Evolutionary conservation across 305 asterid genomes (phyloP).

Genomic region (Rubia tinctorum): DNA sequence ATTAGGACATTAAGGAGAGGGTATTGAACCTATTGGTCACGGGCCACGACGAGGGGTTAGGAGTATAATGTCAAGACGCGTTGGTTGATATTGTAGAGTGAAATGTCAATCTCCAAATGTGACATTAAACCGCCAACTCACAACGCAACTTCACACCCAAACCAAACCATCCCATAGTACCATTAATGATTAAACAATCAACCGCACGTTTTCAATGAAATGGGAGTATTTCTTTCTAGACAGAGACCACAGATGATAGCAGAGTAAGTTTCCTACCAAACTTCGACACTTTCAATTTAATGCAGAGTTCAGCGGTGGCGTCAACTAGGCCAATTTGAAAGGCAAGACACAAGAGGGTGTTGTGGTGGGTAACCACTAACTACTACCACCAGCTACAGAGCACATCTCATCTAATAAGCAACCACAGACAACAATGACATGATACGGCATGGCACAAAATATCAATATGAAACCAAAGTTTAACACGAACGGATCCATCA

Average conservation of each 20-base stretch:
- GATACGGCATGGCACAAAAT: not conserved
- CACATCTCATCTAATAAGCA: too few species aligned
- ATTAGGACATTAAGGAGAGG: too few species aligned
- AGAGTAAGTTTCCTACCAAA: not conserved
- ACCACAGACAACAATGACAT: not conserved
- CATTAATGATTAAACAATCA: not conserved
- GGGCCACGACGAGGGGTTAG: too few species aligned
- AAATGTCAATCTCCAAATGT: not conserved
- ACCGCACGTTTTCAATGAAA: not conserved
- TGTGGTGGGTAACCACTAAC: slow-evolving; percentile 1
- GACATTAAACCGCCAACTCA: not conserved
- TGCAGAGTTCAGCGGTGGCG: not conserved
- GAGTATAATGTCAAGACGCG: too few species aligned
- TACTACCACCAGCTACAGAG: not conserved
- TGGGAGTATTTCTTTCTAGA: not conserved
- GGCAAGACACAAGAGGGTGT: not conserved
- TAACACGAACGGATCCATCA: too few species aligned
- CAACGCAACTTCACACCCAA: not conserved
- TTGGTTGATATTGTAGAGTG: too few species aligned
- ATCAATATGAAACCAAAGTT: not conserved
- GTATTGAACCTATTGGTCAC: too few species aligned
- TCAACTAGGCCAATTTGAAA: not conserved
- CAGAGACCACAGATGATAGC: slow-evolving; percentile 1
- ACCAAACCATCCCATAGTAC: not conserved
- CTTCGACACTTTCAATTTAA: not conserved